Percentiles rank a stretch among this genome's conserved stretches.
Evolutionary conservation across 2,329 filamentous ascomycete genomes (phyloP).

Genomic region (Ascochyta lentis): DNA sequence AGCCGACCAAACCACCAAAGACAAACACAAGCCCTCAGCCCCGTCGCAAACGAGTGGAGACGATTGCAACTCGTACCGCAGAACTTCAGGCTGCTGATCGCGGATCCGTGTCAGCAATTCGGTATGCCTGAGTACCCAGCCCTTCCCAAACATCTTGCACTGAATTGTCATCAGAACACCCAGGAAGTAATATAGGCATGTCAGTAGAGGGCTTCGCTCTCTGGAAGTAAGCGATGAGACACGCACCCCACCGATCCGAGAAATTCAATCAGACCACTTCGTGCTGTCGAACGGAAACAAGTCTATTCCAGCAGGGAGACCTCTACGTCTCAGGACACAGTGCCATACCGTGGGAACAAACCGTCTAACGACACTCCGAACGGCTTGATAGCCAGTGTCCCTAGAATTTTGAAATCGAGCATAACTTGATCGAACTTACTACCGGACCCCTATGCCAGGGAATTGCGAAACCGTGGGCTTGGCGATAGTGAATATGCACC

Average conservation of each 20-base stretch:
- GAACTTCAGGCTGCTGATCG: constrained; percentile 68
- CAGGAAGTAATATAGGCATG: constrained; percentile 64
- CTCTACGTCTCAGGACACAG: constrained; percentile 62
- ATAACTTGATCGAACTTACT: constrained; percentile 64
- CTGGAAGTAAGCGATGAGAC: constrained; percentile 69
- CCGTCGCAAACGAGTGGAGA: constrained; percentile 23
- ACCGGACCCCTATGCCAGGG: constrained; percentile 67
- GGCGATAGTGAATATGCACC: constrained; percentile 63
- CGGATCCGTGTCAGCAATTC: constrained; percentile 72
- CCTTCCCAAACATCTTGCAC: constrained; percentile 47
- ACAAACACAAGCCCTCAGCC: constrained; percentile 23
- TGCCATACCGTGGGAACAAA: constrained; percentile 62
- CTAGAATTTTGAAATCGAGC: constrained; percentile 64
- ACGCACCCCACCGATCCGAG: constrained; percentile 60
- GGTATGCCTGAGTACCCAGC: constrained; percentile 61
- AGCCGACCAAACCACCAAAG: constrained; percentile 20
- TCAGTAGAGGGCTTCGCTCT: constrained; percentile 66
- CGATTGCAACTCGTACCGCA: constrained; percentile 56
- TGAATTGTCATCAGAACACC: constrained; percentile 1
- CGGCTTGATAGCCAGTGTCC: constrained; percentile 59
- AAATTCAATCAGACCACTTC: constrained; percentile 68
- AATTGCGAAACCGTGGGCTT: constrained; percentile 65
- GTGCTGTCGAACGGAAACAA: constrained; percentile 67
- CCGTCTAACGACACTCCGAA: constrained; percentile 60
- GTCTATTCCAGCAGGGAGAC: constrained; percentile 63